These are phyloP conservation scores for Coniosporium apollinis DNA, from an alignment of 495 filamentous ascomycete genomes.

Conservation along the genomic window DNA sequence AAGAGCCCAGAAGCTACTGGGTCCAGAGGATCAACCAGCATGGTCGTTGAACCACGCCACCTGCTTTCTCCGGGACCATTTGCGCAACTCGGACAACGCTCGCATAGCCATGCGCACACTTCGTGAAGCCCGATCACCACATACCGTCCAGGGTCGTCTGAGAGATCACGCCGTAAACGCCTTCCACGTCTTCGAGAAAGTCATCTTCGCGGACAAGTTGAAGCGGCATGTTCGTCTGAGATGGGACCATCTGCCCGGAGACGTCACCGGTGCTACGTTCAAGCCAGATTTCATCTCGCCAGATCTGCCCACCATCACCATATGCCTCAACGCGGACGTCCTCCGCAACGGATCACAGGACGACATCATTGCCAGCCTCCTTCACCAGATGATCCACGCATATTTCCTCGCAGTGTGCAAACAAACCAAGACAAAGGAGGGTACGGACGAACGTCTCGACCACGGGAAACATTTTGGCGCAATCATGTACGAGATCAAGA, in stretches of 20 bases:
- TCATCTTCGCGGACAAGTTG: neutral
- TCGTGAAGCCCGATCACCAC: too few species aligned
- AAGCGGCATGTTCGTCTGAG: neutral
- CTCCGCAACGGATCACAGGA: neutral
- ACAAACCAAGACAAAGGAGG: conserved; percentile 4
- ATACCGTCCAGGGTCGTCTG: too few species aligned
- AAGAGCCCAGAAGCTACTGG: too few species aligned
- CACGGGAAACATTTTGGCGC: conserved; percentile 12
- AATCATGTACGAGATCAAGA: conserved; percentile 6
- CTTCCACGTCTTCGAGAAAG: neutral
- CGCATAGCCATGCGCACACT: too few species aligned
- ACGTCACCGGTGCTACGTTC: neutral
- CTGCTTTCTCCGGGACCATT: too few species aligned
- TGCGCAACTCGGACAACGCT: too few species aligned
- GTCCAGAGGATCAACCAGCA: too few species aligned
- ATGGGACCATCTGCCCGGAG: neutral
- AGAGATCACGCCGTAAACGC: too few species aligned
- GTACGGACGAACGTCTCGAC: conserved; percentile 4
- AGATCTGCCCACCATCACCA: neutral
- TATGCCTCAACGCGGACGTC: neutral
- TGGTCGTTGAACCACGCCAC: too few species aligned
- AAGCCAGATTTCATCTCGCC: neutral
- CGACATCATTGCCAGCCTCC: conserved; percentile 1
- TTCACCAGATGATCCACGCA: conserved; percentile 17
- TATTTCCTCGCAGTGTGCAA: conserved; percentile 13